A percentile compares a stretch with the other conserved stretches of the same genome.
Conservation (phyloP, 2,329 filamentous ascomycete species). For the Xylaria arbuscula region DNA sequence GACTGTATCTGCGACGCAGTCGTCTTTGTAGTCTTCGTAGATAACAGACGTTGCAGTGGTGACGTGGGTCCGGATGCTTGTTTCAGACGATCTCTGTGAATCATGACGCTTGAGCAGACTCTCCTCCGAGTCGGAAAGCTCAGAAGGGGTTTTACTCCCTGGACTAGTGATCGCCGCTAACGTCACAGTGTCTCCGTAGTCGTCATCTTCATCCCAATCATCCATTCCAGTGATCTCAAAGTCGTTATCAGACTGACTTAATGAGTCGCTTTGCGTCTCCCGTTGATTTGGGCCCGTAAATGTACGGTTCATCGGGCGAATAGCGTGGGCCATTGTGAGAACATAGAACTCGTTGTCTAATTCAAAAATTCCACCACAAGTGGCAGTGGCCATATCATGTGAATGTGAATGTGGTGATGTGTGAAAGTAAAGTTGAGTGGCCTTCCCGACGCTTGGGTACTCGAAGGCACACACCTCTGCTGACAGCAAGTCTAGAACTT, state of each 20-base stretch:
- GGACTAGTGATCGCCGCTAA: conserved; percentile 31
- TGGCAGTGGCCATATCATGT: conserved; percentile 24
- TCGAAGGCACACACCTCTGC: conserved; percentile 31
- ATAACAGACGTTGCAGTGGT: neutral
- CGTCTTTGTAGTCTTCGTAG: conserved; percentile 10
- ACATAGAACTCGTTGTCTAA: conserved; percentile 5
- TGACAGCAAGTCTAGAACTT: conserved; percentile 22
- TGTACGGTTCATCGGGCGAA: conserved; percentile 13
- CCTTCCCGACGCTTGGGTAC: neutral
- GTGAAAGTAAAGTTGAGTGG: conserved; percentile 31
- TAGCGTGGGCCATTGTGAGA: conserved; percentile 32
- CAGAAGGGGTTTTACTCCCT: conserved; percentile 32
- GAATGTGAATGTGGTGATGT: conserved; percentile 22
- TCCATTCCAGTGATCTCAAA: conserved; percentile 35
- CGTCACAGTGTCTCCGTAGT: conserved; percentile 20
- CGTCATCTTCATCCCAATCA: conserved; percentile 33
- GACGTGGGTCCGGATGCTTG: conserved; percentile 4
- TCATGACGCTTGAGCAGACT: conserved; percentile 21
- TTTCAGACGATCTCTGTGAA: conserved; percentile 26
- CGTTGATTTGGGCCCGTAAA: neutral
- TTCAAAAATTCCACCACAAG: conserved; percentile 32
- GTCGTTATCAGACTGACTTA: conserved; percentile 29
- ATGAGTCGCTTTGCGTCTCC: conserved; percentile 6
- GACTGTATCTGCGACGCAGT: neutral
- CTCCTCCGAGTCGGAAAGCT: conserved; percentile 31